Evolutionary conservation across 441 rosid species (phyloP), one percentile per base, ranked within the genome.

Genomic region (Pelargonium myrrhifolium): DNA sequence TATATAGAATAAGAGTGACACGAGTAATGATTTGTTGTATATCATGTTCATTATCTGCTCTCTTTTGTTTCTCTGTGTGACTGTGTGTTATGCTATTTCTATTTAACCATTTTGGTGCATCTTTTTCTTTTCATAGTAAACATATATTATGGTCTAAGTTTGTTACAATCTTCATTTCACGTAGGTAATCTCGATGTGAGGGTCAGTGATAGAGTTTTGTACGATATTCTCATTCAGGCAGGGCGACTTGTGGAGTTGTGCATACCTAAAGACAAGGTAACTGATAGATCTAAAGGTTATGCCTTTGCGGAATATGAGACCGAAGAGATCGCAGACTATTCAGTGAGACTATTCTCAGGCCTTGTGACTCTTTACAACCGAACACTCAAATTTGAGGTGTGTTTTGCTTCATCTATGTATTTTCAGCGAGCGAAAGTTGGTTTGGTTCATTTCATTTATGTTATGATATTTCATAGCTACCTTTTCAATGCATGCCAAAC

Each of bases 251-350:
- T 87, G 21, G 95, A 91, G 62, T 76, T 93, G 68, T 75, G 89
- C 77, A 81, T 91, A 31, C 99, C 96, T 63, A 85, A 87, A 17
- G 97, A 91, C 68, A 83, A 78, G 72, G 96, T 88, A 75, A 91
- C 96, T 10, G 96, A 89, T 67, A 85, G 70, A 73, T 91, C 91
- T 26, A 91, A 87, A 84, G 96, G 99, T 8, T 91, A 71, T 68
- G 99, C 97, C 0, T 93, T 93, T 68, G 99, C 88, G 1, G 92
- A 88, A 79, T 93, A 86, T 26, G 97, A 93, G 67, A 20, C 89
- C 14, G 89, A 86, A 71, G 92, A 91, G 70, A 77, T 89, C 72
- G 97, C 97, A 0, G 89, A 91, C 18, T 91, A 93, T 76, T 96
- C 97, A 26, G 88, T 91, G 39, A 88, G 80, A 85, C 93, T 93